Evolutionary conservation across 371 early-diverging fungal genomes (phyloP).

Genomic region (Synchytrium microbalum): DNA sequence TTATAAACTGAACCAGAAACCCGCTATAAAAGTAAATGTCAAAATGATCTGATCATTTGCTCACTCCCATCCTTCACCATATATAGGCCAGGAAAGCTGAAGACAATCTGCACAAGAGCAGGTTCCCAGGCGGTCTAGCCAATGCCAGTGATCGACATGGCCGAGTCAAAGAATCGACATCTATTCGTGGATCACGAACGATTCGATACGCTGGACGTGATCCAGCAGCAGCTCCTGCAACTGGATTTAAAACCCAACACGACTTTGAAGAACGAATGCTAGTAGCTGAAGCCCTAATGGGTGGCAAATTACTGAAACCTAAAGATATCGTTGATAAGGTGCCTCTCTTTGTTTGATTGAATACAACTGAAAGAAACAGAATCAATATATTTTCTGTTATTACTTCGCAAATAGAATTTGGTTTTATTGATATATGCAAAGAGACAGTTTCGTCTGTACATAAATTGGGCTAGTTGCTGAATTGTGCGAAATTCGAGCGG

Average conservation of each 20-base stretch:
- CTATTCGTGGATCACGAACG: conserved; percentile 34
- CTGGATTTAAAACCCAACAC: conserved; percentile 96
- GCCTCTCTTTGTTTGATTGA: not conserved
- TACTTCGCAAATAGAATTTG: not conserved
- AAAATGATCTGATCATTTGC: not conserved
- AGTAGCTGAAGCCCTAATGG: conserved; percentile 74
- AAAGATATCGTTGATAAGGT: conserved; percentile 2
- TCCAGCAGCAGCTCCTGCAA: conserved; percentile 89
- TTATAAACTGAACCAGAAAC: no score
- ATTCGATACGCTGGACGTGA: conserved; percentile 84
- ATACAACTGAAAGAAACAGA: no score
- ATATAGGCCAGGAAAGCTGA: conserved; percentile 37
- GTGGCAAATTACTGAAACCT: conserved; percentile 40
- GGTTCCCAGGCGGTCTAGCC: conserved; percentile 36
- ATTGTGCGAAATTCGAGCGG: no score
- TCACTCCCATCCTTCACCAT: conserved; percentile 15
- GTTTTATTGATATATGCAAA: not conserved
- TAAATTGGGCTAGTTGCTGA: no score
- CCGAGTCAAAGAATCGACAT: conserved; percentile 14
- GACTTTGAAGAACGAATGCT: conserved; percentile 82
- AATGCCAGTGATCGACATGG: conserved; percentile 18
- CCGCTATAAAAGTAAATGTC: no score
- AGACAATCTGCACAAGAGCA: conserved; percentile 27
- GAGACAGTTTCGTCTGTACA: no score
- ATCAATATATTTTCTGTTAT: no score